Conservation (phyloP, 2,329 filamentous ascomycete species). For the Cordyceps javanica region DNA sequence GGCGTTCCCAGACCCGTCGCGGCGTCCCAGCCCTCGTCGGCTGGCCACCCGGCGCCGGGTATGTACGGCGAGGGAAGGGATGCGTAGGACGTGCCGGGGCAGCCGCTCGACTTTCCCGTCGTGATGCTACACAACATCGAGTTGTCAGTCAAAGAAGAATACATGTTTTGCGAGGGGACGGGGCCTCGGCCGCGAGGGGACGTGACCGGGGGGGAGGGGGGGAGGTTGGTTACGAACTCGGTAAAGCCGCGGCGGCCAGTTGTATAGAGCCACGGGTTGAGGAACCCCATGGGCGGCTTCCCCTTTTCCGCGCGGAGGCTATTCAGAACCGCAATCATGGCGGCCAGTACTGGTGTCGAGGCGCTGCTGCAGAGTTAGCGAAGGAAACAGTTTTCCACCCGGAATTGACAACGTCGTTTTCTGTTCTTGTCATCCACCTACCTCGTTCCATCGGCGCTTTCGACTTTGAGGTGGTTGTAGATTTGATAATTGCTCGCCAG, state of each 20-base stretch:
- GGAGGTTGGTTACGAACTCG: constrained; percentile 24
- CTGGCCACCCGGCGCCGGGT: constrained; percentile 23
- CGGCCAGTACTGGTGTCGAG: constrained; percentile 56
- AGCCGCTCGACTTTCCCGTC: constrained; percentile 27
- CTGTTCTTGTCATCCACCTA: constrained; percentile 10
- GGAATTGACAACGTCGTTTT: not conserved
- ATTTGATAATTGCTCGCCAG: constrained; percentile 35
- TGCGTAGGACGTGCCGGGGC: constrained; percentile 22
- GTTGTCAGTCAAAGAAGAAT: not conserved
- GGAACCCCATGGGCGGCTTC: constrained; percentile 47
- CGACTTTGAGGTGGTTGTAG: constrained; percentile 24
- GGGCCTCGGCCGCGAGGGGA: not conserved
- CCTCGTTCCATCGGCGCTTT: constrained; percentile 28
- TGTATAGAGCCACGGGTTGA: constrained; percentile 56
- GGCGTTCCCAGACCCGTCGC: constrained; percentile 41
- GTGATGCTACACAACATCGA: constrained; percentile 26
- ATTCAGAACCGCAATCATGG: constrained; percentile 59
- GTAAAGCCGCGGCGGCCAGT: constrained; percentile 26
- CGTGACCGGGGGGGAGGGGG: not conserved
- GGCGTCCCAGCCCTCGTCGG: constrained; percentile 31
- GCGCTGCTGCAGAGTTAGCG: constrained; percentile 33
- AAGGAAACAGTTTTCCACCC: no score
- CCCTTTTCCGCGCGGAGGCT: constrained; percentile 52
- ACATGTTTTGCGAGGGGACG: no score
- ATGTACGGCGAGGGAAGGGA: constrained; percentile 22